Conservation (phyloP, 192 early-diverging fungal genomes). For the Backusella australiensis region DNA sequence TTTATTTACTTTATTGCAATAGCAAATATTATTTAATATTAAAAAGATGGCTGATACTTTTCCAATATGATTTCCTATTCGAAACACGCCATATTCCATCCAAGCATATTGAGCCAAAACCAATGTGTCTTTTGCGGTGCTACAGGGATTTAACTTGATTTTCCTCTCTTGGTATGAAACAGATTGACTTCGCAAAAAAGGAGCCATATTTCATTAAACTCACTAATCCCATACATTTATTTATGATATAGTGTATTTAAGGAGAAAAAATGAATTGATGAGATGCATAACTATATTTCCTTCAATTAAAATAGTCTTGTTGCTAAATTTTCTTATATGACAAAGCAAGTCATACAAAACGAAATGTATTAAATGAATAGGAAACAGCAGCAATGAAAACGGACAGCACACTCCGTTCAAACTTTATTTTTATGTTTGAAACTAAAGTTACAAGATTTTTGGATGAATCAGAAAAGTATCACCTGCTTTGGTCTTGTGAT, state of each 20-base stretch:
- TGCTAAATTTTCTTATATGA: neutral
- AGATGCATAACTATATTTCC: neutral
- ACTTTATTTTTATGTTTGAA: neutral
- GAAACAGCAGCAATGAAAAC: neutral
- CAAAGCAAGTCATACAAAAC: neutral
- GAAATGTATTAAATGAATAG: neutral
- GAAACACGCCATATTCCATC: neutral
- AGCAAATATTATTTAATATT: neutral
- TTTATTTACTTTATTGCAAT: neutral
- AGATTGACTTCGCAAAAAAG: neutral
- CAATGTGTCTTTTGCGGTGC: neutral
- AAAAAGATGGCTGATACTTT: neutral
- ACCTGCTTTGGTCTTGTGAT: neutral
- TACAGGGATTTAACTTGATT: neutral
- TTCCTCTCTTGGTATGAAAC: neutral
- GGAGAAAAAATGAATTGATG: neutral
- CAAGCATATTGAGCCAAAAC: neutral
- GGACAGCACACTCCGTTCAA: neutral
- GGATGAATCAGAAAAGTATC: constrained; percentile 1
- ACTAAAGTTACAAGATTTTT: neutral
- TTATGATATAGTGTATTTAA: neutral
- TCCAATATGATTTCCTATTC: neutral
- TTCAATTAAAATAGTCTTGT: neutral
- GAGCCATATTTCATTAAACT: neutral
- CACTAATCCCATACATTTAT: neutral